Evolutionary conservation across 2,329 filamentous ascomycete genomes (phyloP), one percentile per base, ranked within the genome.

Genomic region (Kalmusia sp.): DNA sequence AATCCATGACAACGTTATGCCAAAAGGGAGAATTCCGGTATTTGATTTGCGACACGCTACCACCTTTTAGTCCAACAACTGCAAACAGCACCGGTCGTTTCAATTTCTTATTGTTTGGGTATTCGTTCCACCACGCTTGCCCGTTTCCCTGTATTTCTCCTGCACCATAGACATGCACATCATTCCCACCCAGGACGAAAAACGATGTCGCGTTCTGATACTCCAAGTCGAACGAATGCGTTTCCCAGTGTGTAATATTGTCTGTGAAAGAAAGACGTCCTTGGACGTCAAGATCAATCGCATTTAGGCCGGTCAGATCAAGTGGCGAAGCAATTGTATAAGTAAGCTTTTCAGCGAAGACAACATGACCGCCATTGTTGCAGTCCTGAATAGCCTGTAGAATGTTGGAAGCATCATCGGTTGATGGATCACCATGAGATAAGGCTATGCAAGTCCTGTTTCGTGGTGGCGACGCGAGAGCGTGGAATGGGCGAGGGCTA

Each of bases 161-260:
- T 14, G 83, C 84, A 0, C 87, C 88, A 56, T 88, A 90, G 37
- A 91, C 80, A 52, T 89, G 86, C 6, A 91, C 84, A 71, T 84
- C 86, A 15, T 80, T 76, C 25, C 87, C 87, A 34, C 87, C 87
- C 30, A 88, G 79, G 65, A 86, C 81, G 79, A 87, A 89, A 77
- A 89, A 89, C 1, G 84, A 84, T 1, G 84, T 86, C 4, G 83
- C 81, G 57, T 89, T 88, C 62, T 90, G 88, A 73, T 84, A 91
- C 5, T 75, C 76, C 21, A 87, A 85, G 50, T 81, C 81, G 77
- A 89, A 89, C 34, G 81, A 79, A 63, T 88, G 80, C 6, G 78
- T 79, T 57, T 87, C 80, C 88, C 88, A 90, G 72, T 90, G 90
- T 58, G 84, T 80, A 1, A 85, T 87, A 65, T 91, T 84, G 47